Conservation (phyloP, 2,329 filamentous ascomycete species). For the Ophiocordyceps robertsii region DNA sequence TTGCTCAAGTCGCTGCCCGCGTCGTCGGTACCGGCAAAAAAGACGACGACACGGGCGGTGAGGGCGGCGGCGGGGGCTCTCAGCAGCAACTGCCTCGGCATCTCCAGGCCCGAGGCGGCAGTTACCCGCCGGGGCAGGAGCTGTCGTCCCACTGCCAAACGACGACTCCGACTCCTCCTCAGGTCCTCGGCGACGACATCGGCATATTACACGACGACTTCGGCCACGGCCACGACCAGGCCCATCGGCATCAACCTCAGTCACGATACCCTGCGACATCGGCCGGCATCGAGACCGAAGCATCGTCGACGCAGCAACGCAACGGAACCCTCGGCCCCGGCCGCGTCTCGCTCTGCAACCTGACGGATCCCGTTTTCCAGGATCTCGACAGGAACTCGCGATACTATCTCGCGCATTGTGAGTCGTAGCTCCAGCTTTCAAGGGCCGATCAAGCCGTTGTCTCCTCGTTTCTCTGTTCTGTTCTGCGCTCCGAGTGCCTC, state of each 20-base stretch:
- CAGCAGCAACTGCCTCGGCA: not conserved
- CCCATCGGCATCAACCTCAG: not conserved
- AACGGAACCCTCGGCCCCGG: not conserved
- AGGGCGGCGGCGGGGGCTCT: not conserved
- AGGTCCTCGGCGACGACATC: not conserved
- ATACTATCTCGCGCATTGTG: constrained; percentile 38
- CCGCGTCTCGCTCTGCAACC: constrained; percentile 9
- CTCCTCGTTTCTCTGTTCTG: too few relatives aligned
- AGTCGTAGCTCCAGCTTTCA: constrained; percentile 10
- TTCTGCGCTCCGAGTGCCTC: too few relatives aligned
- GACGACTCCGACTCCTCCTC: too few relatives aligned
- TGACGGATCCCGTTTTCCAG: constrained; percentile 42
- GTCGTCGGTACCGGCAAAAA: not conserved
- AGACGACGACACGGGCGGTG: not conserved
- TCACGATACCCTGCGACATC: not conserved
- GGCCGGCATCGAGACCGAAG: not conserved
- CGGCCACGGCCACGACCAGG: not conserved
- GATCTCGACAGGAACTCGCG: constrained; percentile 32
- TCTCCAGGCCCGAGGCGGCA: not conserved
- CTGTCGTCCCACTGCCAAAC: not conserved
- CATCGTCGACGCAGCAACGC: not conserved
- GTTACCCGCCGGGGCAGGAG: not conserved
- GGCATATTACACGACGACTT: not conserved
- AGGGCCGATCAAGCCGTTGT: too few relatives aligned
- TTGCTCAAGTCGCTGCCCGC: not conserved